Conservation (phyloP, 306 rosid genomes). For the Abrus pulchellus region DNA sequence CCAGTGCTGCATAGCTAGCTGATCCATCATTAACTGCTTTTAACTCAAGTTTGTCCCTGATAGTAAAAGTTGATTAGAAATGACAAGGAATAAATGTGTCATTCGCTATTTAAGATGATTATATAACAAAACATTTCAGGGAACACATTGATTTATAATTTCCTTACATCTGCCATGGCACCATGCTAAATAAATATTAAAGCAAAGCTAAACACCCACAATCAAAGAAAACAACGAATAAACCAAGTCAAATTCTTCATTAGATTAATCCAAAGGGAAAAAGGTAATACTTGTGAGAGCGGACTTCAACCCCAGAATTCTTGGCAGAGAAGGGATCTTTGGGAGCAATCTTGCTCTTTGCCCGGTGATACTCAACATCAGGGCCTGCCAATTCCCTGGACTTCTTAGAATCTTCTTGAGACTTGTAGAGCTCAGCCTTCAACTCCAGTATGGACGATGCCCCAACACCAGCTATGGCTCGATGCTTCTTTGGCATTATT, state of each 20-base stretch:
- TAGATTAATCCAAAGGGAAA: background rate
- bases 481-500: conserved; percentile 93
- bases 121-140: background rate
- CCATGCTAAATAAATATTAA: too few relatives aligned
- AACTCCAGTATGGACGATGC: conserved; percentile 88
- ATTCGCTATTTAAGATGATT: background rate
- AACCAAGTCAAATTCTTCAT: too few relatives aligned
- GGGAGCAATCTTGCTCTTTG: conserved; percentile 66
- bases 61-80: conserved; percentile 13
- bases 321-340: conserved; percentile 61
- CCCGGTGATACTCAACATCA: conserved; percentile 72
- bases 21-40: conserved; percentile 87
- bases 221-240: too few relatives aligned
- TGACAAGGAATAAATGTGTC: background rate
- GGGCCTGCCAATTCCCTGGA: conserved; percentile 69
- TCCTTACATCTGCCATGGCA: background rate
- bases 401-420: conserved; percentile 88
- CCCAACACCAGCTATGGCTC: conserved; percentile 85
- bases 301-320: conserved; percentile 86
- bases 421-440: conserved; percentile 87
- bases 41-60: conserved; percentile 90
- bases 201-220: background rate
- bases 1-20: conserved; percentile 82
- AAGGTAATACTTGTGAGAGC: conserved; percentile 68
- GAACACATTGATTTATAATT: too few relatives aligned